Conservation (phyloP, 805 yeast species). For the Saccharomycopsis babjevae region DNA sequence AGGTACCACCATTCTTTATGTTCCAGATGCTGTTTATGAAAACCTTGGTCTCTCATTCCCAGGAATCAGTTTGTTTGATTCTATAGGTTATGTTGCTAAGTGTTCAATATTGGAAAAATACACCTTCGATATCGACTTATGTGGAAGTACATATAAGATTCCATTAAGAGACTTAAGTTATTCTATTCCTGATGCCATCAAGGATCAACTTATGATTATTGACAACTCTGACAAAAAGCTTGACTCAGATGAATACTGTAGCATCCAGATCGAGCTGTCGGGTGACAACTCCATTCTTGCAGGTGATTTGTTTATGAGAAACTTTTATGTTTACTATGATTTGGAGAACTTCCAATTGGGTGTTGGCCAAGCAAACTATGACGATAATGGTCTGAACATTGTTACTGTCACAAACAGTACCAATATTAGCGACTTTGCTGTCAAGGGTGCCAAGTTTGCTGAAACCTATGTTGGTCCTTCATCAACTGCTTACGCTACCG, state of each 20-base stretch:
- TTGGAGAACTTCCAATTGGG: conserved; percentile 37
- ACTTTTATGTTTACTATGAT: conserved; percentile 56
- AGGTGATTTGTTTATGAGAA: conserved; percentile 47
- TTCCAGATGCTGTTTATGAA: conserved; percentile 29
- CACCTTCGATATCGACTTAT: conserved; percentile 51
- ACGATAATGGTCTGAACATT: background rate
- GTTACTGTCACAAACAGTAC: background rate
- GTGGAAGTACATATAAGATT: conserved; percentile 43
- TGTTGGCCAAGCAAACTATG: conserved; percentile 33
- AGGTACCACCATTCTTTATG: conserved; percentile 43
- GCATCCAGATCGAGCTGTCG: background rate
- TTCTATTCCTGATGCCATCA: conserved; percentile 1
- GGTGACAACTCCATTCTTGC: conserved; percentile 28
- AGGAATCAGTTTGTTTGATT: conserved; percentile 6
- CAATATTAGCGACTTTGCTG: conserved; percentile 1
- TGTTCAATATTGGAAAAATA: conserved; percentile 32
- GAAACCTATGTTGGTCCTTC: conserved; percentile 1
- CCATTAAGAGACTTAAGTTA: conserved; percentile 32
- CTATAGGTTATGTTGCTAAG: conserved; percentile 26
- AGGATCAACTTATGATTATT: background rate
- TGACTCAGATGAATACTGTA: background rate
- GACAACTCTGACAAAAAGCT: background rate
- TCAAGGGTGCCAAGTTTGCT: background rate
- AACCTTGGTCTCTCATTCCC: conserved; percentile 19
- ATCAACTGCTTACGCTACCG: background rate